Base-by-base conservation (phyloP, 805 yeast genomes). In the Hanseniaspora taiwanica region DNA sequence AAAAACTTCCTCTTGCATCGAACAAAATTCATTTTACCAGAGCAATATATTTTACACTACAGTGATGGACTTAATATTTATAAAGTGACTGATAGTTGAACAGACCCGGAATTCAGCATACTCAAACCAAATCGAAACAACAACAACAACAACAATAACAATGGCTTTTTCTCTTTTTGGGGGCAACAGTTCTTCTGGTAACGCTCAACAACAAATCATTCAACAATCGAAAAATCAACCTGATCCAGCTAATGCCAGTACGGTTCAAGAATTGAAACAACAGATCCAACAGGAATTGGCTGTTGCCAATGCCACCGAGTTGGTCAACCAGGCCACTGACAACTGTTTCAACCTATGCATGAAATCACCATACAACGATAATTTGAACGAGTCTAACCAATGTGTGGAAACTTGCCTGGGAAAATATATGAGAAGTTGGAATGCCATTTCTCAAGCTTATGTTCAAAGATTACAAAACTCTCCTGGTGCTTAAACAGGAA, bases 381-480 rank as follows among this genome's bases (percentile, higher is more conserved):
- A 63, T 6, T 32, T 41, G n/a, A 23, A 38, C n/a, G 38, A 37
- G 27, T 37, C 35, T 21, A 41, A 41, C 33, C 38, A 41, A 37
- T 86, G 96, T 62, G 70, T 83, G 37, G 73, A 69, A 44, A 80
- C 78, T 57, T 87, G 97, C 58, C 69, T 81, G 50, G 78, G 80
- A 47, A 87, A 84, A 63, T 87, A 83, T 60, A 79, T 86, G 89
- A 74, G 81, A 58, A 76, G 93, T 25, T 87, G 96, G 96, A 85
- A 86, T 52, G 67, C 78, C 40, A 69, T 87, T 34, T 82, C 94
- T 10, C 78, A 75, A 56, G 66, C 82, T 9, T 86, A 85, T 59
- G 74, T 85, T 39, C 56, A 74, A 21, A 74, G 94, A 59, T 81
- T 84, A 50, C 86, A 80, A 60, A 71, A 72, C 51, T 65, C 68